Conservation (phyloP, 1,284 basidiomycete genomes). For the Malassezia caprae region DNA sequence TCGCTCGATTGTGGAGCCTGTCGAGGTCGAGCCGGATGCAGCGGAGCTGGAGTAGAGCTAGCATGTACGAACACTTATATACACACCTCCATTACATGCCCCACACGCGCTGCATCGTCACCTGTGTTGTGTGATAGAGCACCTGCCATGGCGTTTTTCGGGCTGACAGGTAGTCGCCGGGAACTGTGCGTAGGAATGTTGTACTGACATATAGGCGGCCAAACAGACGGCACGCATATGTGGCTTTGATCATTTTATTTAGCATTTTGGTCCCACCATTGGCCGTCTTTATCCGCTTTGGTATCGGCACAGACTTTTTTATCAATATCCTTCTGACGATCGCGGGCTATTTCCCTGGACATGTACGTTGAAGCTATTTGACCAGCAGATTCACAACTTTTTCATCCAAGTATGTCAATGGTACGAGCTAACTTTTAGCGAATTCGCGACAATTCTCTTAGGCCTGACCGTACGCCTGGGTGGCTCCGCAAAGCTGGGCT, state of each 20-base stretch:
- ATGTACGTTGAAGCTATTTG: slow-evolving; percentile 48
- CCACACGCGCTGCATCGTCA: not conserved
- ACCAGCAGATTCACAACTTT: slow-evolving; percentile 15
- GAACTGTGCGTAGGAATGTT: slow-evolving; percentile 9
- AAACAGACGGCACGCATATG: slow-evolving; percentile 31
- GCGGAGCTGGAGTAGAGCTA: slow-evolving; percentile 13
- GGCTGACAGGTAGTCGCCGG: slow-evolving; percentile 13
- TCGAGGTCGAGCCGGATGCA: slow-evolving; percentile 13
- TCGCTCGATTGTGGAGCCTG: slow-evolving; percentile 16
- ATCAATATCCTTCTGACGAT: slow-evolving; percentile 80
- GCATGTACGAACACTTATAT: not conserved
- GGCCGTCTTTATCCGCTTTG: slow-evolving; percentile 87
- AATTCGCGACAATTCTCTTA: slow-evolving; percentile 8
- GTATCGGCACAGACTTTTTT: slow-evolving; percentile 83
- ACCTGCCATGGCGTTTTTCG: slow-evolving; percentile 15
- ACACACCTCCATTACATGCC: not conserved
- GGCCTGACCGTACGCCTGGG: slow-evolving; percentile 5
- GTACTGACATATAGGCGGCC: slow-evolving; percentile 14
- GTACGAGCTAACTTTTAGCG: slow-evolving; percentile 1
- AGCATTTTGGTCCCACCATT: slow-evolving; percentile 43
- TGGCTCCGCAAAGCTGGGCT: slow-evolving; percentile 10
- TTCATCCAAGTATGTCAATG: slow-evolving; percentile 11
- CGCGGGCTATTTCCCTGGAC: slow-evolving; percentile 57
- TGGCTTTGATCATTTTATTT: slow-evolving; percentile 27
- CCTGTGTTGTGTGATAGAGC: not conserved